Evolutionary conservation across 805 yeast genomes (phyloP).

Genomic region (Wickerhamomyces queroliae): DNA sequence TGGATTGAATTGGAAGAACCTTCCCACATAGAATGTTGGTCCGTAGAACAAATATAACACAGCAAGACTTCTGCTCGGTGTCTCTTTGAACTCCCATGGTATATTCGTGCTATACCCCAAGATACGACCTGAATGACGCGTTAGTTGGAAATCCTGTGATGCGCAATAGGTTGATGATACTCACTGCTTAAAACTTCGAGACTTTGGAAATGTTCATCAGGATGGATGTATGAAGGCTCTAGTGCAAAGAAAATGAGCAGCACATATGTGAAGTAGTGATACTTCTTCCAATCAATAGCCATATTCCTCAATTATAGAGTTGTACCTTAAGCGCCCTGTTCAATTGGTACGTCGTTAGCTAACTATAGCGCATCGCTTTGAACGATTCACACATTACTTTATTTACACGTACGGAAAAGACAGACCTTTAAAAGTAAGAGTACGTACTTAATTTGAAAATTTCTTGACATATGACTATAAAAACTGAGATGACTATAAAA

Average conservation of each 20-base stretch:
- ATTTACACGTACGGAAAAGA: too few species aligned
- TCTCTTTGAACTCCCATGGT: slow-evolving; percentile 80
- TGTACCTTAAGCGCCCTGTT: too few species aligned
- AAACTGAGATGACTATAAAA: too few species aligned
- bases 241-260: slow-evolving; percentile 47
- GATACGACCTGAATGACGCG: slow-evolving; percentile 18
- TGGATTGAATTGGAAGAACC: slow-evolving; percentile 35
- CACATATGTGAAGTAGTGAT: slow-evolving; percentile 18
- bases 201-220: slow-evolving; percentile 96
- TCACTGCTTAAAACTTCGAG: slow-evolving; percentile 60
- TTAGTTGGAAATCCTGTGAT: too few species aligned
- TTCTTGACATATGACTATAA: too few species aligned
- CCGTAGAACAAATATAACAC: slow-evolving; percentile 67
- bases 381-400: too few species aligned
- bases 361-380: too few species aligned
- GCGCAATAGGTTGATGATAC: too few species aligned
- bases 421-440: too few species aligned
- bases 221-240: slow-evolving; percentile 85
- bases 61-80: slow-evolving; percentile 65
- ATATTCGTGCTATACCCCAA: slow-evolving; percentile 38
- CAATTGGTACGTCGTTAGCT: too few species aligned
- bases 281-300: slow-evolving; percentile 14
- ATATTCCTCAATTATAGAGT: too few species aligned
- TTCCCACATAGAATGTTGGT: slow-evolving; percentile 46
- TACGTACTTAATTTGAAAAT: too few species aligned